A percentile compares a stretch with the other conserved stretches of the same genome.
Conservation (phyloP, 129 eudicot genomes). For the Artemisia argyi region DNA sequence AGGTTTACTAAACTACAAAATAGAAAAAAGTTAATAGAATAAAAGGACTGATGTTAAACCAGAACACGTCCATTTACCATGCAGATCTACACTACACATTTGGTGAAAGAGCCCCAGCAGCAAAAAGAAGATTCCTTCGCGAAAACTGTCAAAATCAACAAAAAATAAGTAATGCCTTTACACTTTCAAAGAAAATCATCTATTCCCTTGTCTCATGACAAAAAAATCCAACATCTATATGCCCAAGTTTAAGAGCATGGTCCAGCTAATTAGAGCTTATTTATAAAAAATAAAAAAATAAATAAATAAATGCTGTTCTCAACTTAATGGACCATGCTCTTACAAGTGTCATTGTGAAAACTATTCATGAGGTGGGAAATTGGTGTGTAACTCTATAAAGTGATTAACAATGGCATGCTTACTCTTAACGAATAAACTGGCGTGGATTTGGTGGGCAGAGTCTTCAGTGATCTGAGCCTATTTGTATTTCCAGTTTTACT, state of each 20-base stretch:
- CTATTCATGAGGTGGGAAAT: neutral
- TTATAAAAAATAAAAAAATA: too few relatives aligned
- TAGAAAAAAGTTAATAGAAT: neutral
- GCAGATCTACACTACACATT: slow-evolving; percentile 33
- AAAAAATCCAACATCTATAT: neutral
- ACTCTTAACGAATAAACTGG: slow-evolving; percentile 88
- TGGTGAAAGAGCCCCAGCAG: slow-evolving; percentile 82
- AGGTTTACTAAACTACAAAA: slow-evolving; percentile 10
- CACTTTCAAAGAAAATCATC: neutral
- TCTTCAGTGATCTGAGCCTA: slow-evolving; percentile 93
- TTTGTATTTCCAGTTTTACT: slow-evolving; percentile 74
- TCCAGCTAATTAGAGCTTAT: neutral
- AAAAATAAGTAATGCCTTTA: neutral
- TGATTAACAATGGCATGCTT: slow-evolving; percentile 3
- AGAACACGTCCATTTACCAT: neutral
- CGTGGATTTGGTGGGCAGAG: slow-evolving; percentile 88
- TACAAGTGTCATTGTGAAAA: neutral
- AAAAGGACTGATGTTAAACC: neutral
- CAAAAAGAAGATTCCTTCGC: slow-evolving; percentile 89
- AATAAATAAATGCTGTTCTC: too few relatives aligned
- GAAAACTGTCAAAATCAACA: slow-evolving; percentile 58
- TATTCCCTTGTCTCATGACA: neutral
- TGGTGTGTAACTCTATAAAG: neutral
- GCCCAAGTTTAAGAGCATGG: neutral
- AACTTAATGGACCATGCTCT: neutral